Conservation (phyloP, 2,329 filamentous ascomycete species). For the Westerdykella ornata region DNA sequence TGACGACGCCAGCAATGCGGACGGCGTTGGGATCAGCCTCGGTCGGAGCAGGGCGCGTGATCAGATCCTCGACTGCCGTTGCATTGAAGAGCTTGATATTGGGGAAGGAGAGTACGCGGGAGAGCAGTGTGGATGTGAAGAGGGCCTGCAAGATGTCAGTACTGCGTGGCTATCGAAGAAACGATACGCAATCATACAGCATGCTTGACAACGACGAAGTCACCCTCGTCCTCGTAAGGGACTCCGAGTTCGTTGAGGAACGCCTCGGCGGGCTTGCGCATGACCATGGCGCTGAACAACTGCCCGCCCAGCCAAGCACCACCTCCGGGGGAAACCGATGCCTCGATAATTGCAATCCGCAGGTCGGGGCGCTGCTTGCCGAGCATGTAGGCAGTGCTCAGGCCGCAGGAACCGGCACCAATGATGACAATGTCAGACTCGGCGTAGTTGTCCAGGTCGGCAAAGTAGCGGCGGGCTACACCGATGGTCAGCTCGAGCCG, state of each 20-base stretch:
- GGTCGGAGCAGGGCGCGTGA: slow-evolving; percentile 59
- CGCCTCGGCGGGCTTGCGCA: slow-evolving; percentile 83
- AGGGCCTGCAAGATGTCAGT: slow-evolving; percentile 48
- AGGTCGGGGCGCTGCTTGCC: slow-evolving; percentile 79
- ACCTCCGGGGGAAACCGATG: slow-evolving; percentile 73
- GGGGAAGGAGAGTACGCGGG: slow-evolving; percentile 73
- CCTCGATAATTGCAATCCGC: slow-evolving; percentile 86
- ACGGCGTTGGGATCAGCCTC: slow-evolving; percentile 47
- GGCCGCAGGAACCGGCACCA: slow-evolving; percentile 80
- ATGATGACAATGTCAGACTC: slow-evolving; percentile 93
- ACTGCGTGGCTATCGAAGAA: not conserved
- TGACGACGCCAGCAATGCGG: slow-evolving; percentile 81
- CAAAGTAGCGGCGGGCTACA: slow-evolving; percentile 71
- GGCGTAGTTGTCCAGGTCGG: slow-evolving; percentile 79
- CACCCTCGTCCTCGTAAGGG: slow-evolving; percentile 79
- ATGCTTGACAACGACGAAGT: slow-evolving; percentile 90
- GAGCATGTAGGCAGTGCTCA: slow-evolving; percentile 77
- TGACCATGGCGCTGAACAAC: slow-evolving; percentile 91
- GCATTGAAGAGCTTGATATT: slow-evolving; percentile 98
- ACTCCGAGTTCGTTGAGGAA: slow-evolving; percentile 78
- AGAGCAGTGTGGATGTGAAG: slow-evolving; percentile 82
- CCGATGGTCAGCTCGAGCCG: slow-evolving; percentile 1
- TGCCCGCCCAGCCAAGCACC: slow-evolving; percentile 91
- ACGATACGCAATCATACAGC: slow-evolving; percentile 40
- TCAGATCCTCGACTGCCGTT: slow-evolving; percentile 84